These are phyloP conservation scores for Coniochaeta sp. DNA, from an alignment of 2,329 filamentous ascomycete species.

Conservation along the genomic window DNA sequence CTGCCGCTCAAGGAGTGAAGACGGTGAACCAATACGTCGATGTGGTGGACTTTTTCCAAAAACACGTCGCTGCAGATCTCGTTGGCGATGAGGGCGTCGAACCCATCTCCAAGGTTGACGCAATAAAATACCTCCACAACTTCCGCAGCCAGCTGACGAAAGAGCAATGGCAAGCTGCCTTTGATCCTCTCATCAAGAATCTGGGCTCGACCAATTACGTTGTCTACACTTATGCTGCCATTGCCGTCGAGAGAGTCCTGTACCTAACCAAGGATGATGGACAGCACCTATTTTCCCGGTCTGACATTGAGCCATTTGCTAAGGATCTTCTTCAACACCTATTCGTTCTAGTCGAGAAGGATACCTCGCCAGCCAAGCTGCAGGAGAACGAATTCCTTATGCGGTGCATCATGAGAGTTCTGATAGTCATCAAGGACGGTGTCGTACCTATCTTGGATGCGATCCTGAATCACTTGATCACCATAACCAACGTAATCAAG, in stretches of 20 bases:
- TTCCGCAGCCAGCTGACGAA: conserved; percentile 93
- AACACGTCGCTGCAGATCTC: conserved; percentile 83
- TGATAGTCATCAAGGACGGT: conserved; percentile 86
- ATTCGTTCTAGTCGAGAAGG: conserved; percentile 84
- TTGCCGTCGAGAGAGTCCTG: conserved; percentile 88
- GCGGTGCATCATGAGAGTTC: conserved; percentile 95
- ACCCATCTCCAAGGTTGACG: conserved; percentile 90
- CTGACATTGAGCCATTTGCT: conserved; percentile 71
- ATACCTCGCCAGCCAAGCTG: conserved; percentile 79
- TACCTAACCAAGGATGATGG: conserved; percentile 72
- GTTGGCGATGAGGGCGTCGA: conserved; percentile 61
- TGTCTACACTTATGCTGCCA: conserved; percentile 94
- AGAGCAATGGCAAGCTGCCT: conserved; percentile 83
- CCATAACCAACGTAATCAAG: conserved; percentile 86
- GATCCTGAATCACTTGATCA: conserved; percentile 76
- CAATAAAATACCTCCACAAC: conserved; percentile 95
- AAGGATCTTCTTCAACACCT: conserved; percentile 84
- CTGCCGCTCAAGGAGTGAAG: conserved; percentile 81
- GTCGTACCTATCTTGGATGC: conserved; percentile 66
- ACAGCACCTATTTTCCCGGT: conserved; percentile 70
- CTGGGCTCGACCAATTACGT: conserved; percentile 87
- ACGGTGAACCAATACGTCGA: conserved; percentile 82
- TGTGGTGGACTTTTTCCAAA: conserved; percentile 91
- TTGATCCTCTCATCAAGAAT: conserved; percentile 86
- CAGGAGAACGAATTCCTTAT: conserved; percentile 99